Evolutionary conservation across 73 alveolate genomes (phyloP).

Genomic region (Paraurostyla sp.): DNA sequence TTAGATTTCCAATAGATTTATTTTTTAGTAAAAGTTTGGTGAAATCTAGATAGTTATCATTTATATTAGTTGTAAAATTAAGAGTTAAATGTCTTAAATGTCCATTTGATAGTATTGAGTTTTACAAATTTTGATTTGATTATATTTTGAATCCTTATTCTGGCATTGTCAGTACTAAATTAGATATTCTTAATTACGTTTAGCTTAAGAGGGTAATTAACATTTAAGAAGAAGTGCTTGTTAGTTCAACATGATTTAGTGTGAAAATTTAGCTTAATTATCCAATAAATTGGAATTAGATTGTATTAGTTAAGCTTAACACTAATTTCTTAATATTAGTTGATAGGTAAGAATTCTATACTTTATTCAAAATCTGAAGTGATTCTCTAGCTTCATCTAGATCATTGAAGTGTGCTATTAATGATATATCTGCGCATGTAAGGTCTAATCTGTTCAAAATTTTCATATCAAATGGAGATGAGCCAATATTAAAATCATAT

Average conservation of each 20-base stretch:
- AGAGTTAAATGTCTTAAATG: background rate
- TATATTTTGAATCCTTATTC: slow-evolving; percentile 10
- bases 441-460: background rate
- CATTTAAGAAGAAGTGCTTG: background rate
- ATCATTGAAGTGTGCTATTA: slow-evolving; percentile 2
- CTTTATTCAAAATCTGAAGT: background rate
- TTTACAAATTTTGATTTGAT: background rate
- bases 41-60: background rate
- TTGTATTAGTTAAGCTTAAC: background rate
- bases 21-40: background rate
- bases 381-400: background rate
- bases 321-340: background rate
- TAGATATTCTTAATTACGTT: background rate
- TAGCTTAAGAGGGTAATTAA: background rate
- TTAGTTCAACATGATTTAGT: background rate
- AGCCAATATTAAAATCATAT: slow-evolving; percentile 30
- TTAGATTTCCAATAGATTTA: background rate
- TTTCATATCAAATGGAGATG: background rate
- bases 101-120: background rate
- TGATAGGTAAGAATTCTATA: background rate
- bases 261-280: background rate
- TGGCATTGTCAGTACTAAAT: background rate
- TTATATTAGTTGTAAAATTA: background rate
- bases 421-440: slow-evolving; percentile 13
- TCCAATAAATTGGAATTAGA: background rate